Conservation (phyloP, 768 basidiomycete species). For the Suillus clintonianus region DNA sequence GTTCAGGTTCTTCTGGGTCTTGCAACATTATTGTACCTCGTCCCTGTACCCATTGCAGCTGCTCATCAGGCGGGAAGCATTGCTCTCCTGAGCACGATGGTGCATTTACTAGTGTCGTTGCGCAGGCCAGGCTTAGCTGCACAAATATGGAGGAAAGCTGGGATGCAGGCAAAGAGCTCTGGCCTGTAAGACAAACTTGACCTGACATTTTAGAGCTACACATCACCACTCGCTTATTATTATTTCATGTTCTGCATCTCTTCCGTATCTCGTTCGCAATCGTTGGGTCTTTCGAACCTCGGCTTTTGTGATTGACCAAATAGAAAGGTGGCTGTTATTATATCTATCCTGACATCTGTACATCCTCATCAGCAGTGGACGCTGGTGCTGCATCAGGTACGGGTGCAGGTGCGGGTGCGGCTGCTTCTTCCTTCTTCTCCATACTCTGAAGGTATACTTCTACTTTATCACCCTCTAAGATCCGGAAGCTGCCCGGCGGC, state of each 20-base stretch:
- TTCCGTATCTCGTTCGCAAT: background rate
- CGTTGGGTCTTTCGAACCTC: background rate
- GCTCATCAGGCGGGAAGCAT: slow-evolving; percentile 96
- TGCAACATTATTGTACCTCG: slow-evolving; percentile 86
- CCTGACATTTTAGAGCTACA: slow-evolving; percentile 14
- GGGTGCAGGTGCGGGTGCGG: slow-evolving; percentile 39
- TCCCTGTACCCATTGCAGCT: slow-evolving; percentile 90
- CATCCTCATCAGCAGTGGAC: slow-evolving; percentile 63
- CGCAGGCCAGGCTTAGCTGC: slow-evolving; percentile 71
- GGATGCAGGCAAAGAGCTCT: slow-evolving; percentile 18
- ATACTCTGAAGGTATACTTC: slow-evolving; percentile 76
- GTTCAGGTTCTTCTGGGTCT: slow-evolving; percentile 79
- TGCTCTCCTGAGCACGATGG: slow-evolving; percentile 77
- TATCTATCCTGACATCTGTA: slow-evolving; percentile 76
- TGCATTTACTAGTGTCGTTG: slow-evolving; percentile 73
- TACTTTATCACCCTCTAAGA: slow-evolving; percentile 82
- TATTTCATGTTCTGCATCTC: background rate
- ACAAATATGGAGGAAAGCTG: slow-evolving; percentile 53
- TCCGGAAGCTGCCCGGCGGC: slow-evolving; percentile 71
- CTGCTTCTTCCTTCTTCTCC: slow-evolving; percentile 64
- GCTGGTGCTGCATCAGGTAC: slow-evolving; percentile 20
- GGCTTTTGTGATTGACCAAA: background rate
- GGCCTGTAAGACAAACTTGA: slow-evolving; percentile 8
- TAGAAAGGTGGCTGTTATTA: slow-evolving; percentile 16
- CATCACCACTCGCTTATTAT: slow-evolving; percentile 27